phyloP scores from a whole-genome alignment of 2,329 filamentous ascomycete species.

The Aspergillus aculeatus region DNA sequence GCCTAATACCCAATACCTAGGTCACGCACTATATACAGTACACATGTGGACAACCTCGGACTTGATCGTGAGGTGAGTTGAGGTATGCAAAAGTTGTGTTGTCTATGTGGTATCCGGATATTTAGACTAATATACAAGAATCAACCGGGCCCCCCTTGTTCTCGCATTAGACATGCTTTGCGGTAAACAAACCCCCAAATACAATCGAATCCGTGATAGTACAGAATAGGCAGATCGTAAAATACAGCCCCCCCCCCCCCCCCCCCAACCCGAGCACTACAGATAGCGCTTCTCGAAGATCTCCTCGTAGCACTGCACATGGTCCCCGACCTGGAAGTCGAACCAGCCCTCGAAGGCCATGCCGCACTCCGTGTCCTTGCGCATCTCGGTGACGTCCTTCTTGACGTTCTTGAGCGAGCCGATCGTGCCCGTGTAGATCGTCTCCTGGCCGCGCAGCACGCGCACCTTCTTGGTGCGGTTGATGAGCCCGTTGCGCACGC shows the following conservation, averaged over 20 bases:
- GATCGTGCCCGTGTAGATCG: constrained; percentile 79
- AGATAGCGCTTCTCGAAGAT: constrained; percentile 65
- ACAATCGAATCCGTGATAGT: not conserved
- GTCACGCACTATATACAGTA: too few species aligned
- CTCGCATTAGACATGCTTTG: not conserved
- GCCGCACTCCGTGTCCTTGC: constrained; percentile 90
- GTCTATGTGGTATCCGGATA: too few species aligned
- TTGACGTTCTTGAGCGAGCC: constrained; percentile 86
- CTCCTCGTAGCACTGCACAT: constrained; percentile 85
- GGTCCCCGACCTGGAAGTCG: constrained; percentile 75
- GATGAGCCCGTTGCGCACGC: constrained; percentile 77
- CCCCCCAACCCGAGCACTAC: constrained; percentile 16
- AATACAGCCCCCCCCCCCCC: not conserved
- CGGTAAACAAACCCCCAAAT: too few species aligned
- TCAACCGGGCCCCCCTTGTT: too few species aligned
- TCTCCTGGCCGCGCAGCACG: constrained; percentile 68
- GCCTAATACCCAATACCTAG: too few species aligned
- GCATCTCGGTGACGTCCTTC: constrained; percentile 85
- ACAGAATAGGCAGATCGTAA: not conserved
- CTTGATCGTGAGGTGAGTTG: too few species aligned
- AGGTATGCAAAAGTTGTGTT: too few species aligned
- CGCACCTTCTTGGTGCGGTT: constrained; percentile 63
- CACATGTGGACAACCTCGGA: too few species aligned
- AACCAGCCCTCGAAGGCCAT: constrained; percentile 80
- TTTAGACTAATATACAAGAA: too few species aligned